A percentile compares a stretch with the other conserved stretches of the same genome.
Evolutionary conservation across 1,284 basidiomycete species (phyloP).

Genomic region (Malassezia psittaci): DNA sequence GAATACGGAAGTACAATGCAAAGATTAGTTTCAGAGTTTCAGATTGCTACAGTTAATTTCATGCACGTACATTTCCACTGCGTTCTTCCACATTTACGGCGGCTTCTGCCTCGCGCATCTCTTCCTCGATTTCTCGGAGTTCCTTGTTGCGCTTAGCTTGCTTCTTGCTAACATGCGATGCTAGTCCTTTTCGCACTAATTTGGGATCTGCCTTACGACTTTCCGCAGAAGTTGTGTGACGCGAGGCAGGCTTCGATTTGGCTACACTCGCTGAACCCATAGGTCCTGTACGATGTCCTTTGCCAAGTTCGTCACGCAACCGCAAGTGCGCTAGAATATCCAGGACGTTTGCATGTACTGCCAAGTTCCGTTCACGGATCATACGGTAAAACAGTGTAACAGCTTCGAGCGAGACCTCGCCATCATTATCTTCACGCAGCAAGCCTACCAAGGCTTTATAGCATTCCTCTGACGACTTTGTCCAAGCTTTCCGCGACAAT

Average conservation of each 20-base stretch:
- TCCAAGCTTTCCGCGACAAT: conserved; percentile 57
- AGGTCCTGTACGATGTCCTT: conserved; percentile 8
- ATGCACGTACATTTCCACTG: conserved; percentile 61
- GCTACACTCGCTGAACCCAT: conserved; percentile 60
- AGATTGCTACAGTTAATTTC: conserved; percentile 60
- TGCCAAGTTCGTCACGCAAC: conserved; percentile 67
- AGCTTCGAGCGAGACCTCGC: conserved; percentile 71
- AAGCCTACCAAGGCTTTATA: conserved; percentile 68
- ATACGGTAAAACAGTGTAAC: conserved; percentile 87
- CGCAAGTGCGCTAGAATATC: conserved; percentile 75
- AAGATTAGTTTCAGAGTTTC: conserved; percentile 97
- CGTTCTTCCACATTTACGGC: conserved; percentile 87
- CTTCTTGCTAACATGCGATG: conserved; percentile 39
- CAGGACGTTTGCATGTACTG: conserved; percentile 78
- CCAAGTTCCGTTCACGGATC: conserved; percentile 85
- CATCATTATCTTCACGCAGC: conserved; percentile 68
- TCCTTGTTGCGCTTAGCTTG: conserved; percentile 37
- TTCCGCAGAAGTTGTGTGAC: conserved; percentile 52
- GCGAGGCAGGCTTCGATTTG: conserved; percentile 52
- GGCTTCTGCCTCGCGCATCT: conserved; percentile 61
- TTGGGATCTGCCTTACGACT: conserved; percentile 40
- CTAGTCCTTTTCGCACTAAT: conserved; percentile 37
- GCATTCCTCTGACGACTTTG: conserved; percentile 67
- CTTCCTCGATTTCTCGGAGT: conserved; percentile 33
- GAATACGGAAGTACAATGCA: conserved; percentile 89